These are phyloP conservation scores for Secale cereale DNA, from an alignment of 176 grass and related monocot species.

Conservation along the genomic window DNA sequence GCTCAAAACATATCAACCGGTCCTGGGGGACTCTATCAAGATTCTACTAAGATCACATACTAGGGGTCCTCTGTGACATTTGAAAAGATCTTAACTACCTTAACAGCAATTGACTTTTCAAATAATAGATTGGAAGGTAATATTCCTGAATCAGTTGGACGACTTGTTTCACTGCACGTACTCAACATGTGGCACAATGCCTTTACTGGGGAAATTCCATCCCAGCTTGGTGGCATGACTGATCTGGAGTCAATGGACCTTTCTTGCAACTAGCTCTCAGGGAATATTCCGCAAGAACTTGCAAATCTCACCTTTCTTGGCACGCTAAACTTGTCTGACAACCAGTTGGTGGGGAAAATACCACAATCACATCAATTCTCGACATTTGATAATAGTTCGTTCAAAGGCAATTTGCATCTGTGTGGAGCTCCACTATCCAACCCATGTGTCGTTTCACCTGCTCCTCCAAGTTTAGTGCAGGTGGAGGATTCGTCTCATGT, in stretches of 20 bases:
- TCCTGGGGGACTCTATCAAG: neutral
- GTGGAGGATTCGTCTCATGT: neutral
- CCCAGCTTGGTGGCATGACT: constrained; percentile 1
- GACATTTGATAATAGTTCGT: neutral
- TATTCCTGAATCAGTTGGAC: neutral
- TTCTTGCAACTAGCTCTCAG: neutral
- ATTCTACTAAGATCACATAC: neutral
- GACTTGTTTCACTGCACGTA: neutral
- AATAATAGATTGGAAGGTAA: neutral
- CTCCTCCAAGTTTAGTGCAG: neutral
- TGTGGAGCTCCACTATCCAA: neutral
- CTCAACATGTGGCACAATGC: constrained; percentile 10
- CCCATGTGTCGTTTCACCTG: neutral
- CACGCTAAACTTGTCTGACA: constrained; percentile 29
- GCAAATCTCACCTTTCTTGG: constrained; percentile 30
- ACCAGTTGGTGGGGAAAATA: constrained; percentile 30
- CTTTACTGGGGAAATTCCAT: neutral
- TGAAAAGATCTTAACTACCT: neutral
- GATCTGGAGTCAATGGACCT: constrained; percentile 15
- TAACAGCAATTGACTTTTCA: neutral
- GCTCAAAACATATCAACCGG: neutral
- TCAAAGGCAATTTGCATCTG: neutral
- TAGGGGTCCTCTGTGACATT: neutral
- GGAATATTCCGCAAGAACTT: constrained; percentile 19
- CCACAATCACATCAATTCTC: neutral